Conservation (phyloP, 306 rosid genomes). For the Quercus berberidifolia region DNA sequence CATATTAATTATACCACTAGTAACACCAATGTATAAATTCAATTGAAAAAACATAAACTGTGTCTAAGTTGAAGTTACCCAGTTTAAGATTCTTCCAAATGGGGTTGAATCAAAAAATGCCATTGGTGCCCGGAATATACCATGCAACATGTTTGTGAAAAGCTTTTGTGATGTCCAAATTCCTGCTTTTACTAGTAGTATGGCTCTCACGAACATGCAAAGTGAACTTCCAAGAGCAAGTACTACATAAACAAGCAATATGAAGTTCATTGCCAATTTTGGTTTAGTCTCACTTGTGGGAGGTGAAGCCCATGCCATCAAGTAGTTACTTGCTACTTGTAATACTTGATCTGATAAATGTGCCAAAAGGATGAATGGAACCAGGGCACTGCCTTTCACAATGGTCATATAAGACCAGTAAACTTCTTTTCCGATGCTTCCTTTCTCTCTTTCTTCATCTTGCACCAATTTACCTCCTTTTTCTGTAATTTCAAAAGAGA, state of each 20-base stretch:
- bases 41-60: background rate
- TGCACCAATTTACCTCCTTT: conserved; percentile 75
- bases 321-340: conserved; percentile 89
- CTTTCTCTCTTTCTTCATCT: conserved; percentile 93
- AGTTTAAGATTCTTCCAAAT: conserved; percentile 88
- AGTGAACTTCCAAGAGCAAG: conserved; percentile 73
- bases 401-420: conserved; percentile 75
- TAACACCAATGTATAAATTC: conserved; percentile 2
- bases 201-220: conserved; percentile 60
- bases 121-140: conserved; percentile 81
- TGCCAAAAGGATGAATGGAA: conserved; percentile 80
- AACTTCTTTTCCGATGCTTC: conserved; percentile 86
- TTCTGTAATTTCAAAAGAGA: conserved; percentile 50
- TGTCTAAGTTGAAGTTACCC: conserved; percentile 43
- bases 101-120: conserved; percentile 95
- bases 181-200: conserved; percentile 57
- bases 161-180: conserved; percentile 73
- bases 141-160: conserved; percentile 70
- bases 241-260: conserved; percentile 56
- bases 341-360: conserved; percentile 78
- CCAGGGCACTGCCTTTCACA: conserved; percentile 58
- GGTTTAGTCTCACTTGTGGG: conserved; percentile 55
- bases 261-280: conserved; percentile 41
- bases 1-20: background rate
- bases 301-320: conserved; percentile 99